These are phyloP conservation scores for Cotoneaster glaucophyllus DNA, from an alignment of 306 rosid species.

Conservation along the genomic window DNA sequence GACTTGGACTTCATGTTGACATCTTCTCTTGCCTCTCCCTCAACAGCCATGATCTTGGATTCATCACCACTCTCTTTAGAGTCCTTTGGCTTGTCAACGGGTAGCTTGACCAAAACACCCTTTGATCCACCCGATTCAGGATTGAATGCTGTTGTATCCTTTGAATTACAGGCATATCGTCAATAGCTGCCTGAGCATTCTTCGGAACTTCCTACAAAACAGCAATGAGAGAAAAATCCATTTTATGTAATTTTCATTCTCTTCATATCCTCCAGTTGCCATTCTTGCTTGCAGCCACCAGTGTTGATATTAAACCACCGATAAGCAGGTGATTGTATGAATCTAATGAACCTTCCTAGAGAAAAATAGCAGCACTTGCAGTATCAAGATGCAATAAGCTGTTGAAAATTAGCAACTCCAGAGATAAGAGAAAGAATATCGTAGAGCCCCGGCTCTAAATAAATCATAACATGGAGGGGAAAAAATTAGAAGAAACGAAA, in stretches of 20 bases:
- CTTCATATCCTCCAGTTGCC: not conserved
- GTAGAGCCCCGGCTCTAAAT: not conserved
- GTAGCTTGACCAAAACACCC: conserved; percentile 37
- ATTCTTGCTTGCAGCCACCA: conserved; percentile 3
- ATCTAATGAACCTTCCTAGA: not conserved
- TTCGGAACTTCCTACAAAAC: conserved; percentile 52
- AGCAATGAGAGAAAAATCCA: not conserved
- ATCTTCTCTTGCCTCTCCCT: conserved; percentile 55
- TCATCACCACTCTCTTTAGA: conserved; percentile 62
- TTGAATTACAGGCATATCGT: conserved; percentile 29
- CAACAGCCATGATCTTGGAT: conserved; percentile 40
- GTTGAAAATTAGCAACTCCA: not conserved
- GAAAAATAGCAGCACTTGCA: not conserved
- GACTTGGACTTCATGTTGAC: conserved; percentile 45
- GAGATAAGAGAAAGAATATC: not conserved
- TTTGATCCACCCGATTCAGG: conserved; percentile 45
- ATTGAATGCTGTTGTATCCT: conserved; percentile 34
- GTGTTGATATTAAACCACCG: conserved; percentile 1
- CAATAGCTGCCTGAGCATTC: conserved; percentile 40
- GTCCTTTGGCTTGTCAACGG: conserved; percentile 55
- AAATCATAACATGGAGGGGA: not conserved
- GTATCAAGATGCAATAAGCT: not conserved
- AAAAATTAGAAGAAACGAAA: not conserved
- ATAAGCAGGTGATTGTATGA: not conserved
- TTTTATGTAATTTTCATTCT: not conserved